Evolutionary conservation across 1,284 basidiomycete species (phyloP).

Genomic region (Exobasidium cylindrosporum): DNA sequence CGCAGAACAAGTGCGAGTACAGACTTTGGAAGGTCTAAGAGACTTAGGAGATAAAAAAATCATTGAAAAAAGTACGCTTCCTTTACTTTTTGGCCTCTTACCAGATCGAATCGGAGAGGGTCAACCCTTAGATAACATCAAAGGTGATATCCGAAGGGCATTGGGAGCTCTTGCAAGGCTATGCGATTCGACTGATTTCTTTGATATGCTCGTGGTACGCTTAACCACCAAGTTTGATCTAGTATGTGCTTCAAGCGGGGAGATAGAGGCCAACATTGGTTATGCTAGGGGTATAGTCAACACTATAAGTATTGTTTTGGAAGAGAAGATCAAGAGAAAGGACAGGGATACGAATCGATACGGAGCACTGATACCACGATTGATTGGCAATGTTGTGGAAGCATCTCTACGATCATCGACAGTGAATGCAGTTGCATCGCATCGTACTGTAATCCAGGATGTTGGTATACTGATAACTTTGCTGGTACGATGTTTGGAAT

Average conservation of each 20-base stretch:
- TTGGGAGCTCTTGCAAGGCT: conserved; percentile 72
- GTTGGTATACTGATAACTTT: conserved; percentile 30
- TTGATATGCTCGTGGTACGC: conserved; percentile 77
- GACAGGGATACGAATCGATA: conserved; percentile 34
- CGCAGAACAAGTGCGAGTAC: conserved; percentile 61
- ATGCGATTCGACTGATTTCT: conserved; percentile 73
- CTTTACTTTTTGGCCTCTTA: conserved; percentile 34
- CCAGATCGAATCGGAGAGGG: conserved; percentile 27
- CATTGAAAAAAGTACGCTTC: conserved; percentile 64
- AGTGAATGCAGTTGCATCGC: conserved; percentile 20
- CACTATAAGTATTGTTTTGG: conserved; percentile 43
- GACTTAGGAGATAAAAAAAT: conserved; percentile 61
- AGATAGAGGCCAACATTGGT: conserved; percentile 35
- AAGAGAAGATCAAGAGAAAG: conserved; percentile 30
- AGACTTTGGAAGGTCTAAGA: conserved; percentile 18
- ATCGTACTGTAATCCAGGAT: conserved; percentile 33
- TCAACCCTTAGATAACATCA: conserved; percentile 7
- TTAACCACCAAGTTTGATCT: conserved; percentile 77
- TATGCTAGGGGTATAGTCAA: conserved; percentile 47
- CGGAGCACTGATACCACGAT: conserved; percentile 28
- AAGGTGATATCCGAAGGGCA: conserved; percentile 62
- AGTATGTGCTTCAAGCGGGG: conserved; percentile 59
- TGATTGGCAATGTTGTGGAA: conserved; percentile 28
- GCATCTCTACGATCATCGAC: neutral
- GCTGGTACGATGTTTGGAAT: conserved; percentile 30